A percentile compares a stretch with the other conserved stretches of the same genome.
These are phyloP conservation scores for Tulasnella calospora DNA, from an alignment of 768 basidiomycete species.

Conservation along the genomic window DNA sequence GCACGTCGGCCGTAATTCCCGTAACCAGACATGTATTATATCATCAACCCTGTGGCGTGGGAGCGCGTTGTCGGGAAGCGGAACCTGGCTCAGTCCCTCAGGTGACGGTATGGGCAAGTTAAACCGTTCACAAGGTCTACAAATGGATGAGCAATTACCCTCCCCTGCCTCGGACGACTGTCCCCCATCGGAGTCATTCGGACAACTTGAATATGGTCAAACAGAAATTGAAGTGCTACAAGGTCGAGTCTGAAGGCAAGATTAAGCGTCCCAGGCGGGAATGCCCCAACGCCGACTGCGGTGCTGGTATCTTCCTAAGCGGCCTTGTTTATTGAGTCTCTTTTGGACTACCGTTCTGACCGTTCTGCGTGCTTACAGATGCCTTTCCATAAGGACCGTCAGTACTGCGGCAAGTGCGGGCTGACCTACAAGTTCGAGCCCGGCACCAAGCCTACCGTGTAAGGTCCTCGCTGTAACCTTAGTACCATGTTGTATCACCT, in stretches of 20 bases:
- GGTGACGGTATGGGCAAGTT: too few species aligned
- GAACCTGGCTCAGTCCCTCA: too few species aligned
- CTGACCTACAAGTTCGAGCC: constrained; percentile 40
- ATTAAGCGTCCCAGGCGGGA: constrained; percentile 98
- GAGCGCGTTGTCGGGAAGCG: too few species aligned
- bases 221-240: constrained; percentile 96
- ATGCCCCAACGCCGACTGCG: constrained; percentile 60
- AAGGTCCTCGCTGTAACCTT: constrained; percentile 1
- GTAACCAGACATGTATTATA: too few species aligned
- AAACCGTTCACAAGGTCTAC: too few species aligned
- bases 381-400: constrained; percentile 97
- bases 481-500: constrained; percentile 22
- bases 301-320: constrained; percentile 60
- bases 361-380: constrained; percentile 53
- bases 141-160: too few species aligned
- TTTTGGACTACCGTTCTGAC: constrained; percentile 14
- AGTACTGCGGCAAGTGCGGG: constrained; percentile 95
- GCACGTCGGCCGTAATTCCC: too few species aligned
- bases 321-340: background rate
- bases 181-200: too few species aligned
- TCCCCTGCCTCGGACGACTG: too few species aligned
- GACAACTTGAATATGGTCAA: too few species aligned
- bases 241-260: constrained; percentile 98
- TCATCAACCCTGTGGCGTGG: too few species aligned
- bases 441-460: constrained; percentile 30